These are phyloP conservation scores for Lasiodiplodia hormozganensis DNA, from an alignment of 2,329 filamentous ascomycete species.

Conservation along the genomic window DNA sequence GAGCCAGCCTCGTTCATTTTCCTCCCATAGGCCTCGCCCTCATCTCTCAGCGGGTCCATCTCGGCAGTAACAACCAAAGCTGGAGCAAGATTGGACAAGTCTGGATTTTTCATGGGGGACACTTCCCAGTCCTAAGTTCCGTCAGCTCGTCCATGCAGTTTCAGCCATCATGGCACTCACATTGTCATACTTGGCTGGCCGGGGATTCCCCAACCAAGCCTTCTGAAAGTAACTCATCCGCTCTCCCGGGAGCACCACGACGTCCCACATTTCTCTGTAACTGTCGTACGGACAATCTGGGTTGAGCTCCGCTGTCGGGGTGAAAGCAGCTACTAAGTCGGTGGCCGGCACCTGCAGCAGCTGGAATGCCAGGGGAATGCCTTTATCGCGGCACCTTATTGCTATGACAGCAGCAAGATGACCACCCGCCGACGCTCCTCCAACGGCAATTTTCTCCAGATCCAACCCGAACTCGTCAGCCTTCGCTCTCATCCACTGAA, in stretches of 20 bases:
- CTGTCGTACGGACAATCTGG: slow-evolving; percentile 48
- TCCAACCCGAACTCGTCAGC: slow-evolving; percentile 18
- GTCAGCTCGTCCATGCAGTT: not conserved
- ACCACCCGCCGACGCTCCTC: slow-evolving; percentile 50
- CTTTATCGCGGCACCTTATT: slow-evolving; percentile 47
- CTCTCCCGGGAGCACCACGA: slow-evolving; percentile 43
- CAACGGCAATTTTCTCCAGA: slow-evolving; percentile 38
- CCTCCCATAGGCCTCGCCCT: slow-evolving; percentile 49
- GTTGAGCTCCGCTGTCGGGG: slow-evolving; percentile 44
- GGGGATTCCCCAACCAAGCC: slow-evolving; percentile 47
- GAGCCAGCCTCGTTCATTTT: slow-evolving; percentile 47
- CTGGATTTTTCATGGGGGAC: slow-evolving; percentile 48
- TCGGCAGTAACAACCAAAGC: slow-evolving; percentile 50
- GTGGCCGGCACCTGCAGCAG: slow-evolving; percentile 47
- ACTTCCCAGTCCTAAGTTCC: slow-evolving; percentile 49
- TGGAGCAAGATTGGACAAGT: slow-evolving; percentile 46
- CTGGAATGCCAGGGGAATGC: slow-evolving; percentile 46
- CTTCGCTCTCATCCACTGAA: slow-evolving; percentile 37
- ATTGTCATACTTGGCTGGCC: slow-evolving; percentile 43
- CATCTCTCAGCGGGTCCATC: slow-evolving; percentile 51
- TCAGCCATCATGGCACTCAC: slow-evolving; percentile 35
- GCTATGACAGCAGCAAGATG: slow-evolving; percentile 49
- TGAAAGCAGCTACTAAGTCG: slow-evolving; percentile 47
- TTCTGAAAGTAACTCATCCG: slow-evolving; percentile 51
- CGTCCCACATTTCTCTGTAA: slow-evolving; percentile 34